phyloP scores from a whole-genome alignment of 768 basidiomycete genomes.

The Galerina sulciceps region DNA sequence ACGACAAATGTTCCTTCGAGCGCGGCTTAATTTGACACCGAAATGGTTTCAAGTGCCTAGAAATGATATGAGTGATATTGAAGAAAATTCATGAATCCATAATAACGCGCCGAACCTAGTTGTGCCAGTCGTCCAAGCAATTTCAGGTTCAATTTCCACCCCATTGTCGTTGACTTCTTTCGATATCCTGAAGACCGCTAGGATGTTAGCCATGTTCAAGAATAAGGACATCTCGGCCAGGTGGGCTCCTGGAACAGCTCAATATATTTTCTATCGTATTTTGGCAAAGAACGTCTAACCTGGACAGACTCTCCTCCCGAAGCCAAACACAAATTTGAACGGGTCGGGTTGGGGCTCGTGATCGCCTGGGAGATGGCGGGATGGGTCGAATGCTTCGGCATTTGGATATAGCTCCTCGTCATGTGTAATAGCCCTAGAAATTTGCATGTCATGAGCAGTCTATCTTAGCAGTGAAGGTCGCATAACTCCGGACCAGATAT shows the following conservation, averaged over 20 bases:
- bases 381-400: conserved; percentile 38
- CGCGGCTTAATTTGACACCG: conserved; percentile 28
- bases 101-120: conserved; percentile 23
- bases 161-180: conserved; percentile 38
- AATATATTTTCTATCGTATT: neutral
- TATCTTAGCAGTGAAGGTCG: neutral
- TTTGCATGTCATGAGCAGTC: neutral
- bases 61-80: neutral
- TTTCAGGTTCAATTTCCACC: conserved; percentile 37
- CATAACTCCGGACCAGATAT: conserved; percentile 30
- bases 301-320: conserved; percentile 37
- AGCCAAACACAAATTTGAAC: conserved; percentile 37
- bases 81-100: too few species aligned
- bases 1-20: conserved; percentile 18
- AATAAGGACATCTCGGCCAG: conserved; percentile 40
- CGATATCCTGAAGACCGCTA: conserved; percentile 40
- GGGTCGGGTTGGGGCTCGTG: conserved; percentile 31
- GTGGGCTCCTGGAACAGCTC: conserved; percentile 25
- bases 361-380: conserved; percentile 31
- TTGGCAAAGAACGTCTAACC: conserved; percentile 11
- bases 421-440: conserved; percentile 34
- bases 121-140: conserved; percentile 33
- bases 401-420: conserved; percentile 40
- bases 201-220: conserved; percentile 37
- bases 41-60: conserved; percentile 29